Conservation (phyloP, 2,329 filamentous ascomycete genomes). For the Fusarium azukiicola region DNA sequence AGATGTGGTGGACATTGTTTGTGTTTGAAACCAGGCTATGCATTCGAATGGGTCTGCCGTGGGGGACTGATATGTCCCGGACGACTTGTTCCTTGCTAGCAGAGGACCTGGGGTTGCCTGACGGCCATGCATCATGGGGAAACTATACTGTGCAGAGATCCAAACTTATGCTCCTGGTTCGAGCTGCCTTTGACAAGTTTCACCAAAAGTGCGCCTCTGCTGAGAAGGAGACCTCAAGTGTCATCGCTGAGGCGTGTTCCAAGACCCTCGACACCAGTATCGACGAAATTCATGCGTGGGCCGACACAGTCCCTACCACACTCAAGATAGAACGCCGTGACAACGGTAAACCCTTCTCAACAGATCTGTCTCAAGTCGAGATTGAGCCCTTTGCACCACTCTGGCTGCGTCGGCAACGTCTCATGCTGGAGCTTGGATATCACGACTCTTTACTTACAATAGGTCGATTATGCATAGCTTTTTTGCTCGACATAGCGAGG, state of each 20-base stretch:
- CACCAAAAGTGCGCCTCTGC: neutral
- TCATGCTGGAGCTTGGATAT: slow-evolving; percentile 56
- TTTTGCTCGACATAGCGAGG: neutral
- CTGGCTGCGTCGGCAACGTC: slow-evolving; percentile 18
- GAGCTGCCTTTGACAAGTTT: neutral
- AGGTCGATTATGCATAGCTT: slow-evolving; percentile 3
- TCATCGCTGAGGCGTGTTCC: neutral
- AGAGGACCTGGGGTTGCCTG: neutral
- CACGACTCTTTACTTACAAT: slow-evolving; percentile 19
- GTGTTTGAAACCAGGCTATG: slow-evolving; percentile 68
- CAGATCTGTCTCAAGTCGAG: slow-evolving; percentile 7
- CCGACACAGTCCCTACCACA: neutral
- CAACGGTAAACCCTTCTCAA: slow-evolving; percentile 1
- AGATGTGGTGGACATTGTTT: slow-evolving; percentile 74
- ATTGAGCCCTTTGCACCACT: slow-evolving; percentile 23
- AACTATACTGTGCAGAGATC: slow-evolving; percentile 11
- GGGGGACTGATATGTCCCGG: neutral
- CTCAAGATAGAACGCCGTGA: slow-evolving; percentile 22
- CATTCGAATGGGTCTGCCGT: slow-evolving; percentile 70
- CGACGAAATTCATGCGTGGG: slow-evolving; percentile 7
- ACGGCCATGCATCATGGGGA: neutral
- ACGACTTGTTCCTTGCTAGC: neutral
- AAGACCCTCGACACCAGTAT: neutral
- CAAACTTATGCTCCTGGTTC: neutral
- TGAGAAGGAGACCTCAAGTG: neutral